Conservation (phyloP, 164 flowering plant species). For the Kalanchoe fedtschenkoi region DNA sequence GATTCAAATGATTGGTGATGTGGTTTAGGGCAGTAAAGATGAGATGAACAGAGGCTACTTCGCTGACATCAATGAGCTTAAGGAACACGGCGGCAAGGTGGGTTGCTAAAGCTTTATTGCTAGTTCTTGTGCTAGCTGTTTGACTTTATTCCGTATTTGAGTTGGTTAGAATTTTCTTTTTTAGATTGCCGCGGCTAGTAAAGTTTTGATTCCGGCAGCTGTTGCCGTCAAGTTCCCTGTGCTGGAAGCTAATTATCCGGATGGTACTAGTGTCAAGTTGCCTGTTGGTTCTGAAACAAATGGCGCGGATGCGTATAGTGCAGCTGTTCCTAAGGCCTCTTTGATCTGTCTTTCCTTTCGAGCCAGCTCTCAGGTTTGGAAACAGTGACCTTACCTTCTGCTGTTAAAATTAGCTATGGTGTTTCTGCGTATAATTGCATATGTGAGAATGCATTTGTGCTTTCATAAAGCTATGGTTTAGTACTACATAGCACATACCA, state of each 20-base stretch:
- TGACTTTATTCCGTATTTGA: not conserved
- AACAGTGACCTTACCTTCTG: not conserved
- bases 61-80: conserved; percentile 68
- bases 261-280: conserved; percentile 47
- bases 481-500: not conserved
- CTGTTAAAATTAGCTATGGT: not conserved
- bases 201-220: conserved; percentile 58
- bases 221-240: conserved; percentile 69
- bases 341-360: conserved; percentile 80
- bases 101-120: not conserved
- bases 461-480: not conserved
- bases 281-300: conserved; percentile 34
- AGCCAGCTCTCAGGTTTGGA: conserved; percentile 72
- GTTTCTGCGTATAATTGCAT: not conserved
- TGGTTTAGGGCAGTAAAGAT: conserved; percentile 71
- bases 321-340: conserved; percentile 36
- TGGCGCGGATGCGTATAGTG: conserved; percentile 13
- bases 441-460: not conserved
- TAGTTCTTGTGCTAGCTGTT: not conserved
- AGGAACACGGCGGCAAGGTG: conserved; percentile 95
- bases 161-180: conserved; percentile 2
- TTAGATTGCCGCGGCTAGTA: conserved; percentile 71
- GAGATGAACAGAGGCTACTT: conserved; percentile 94
- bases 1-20: conserved; percentile 7
- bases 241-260: conserved; percentile 47